phyloP scores from a whole-genome alignment of 1,284 basidiomycete genomes.

The Somion occarium region DNA sequence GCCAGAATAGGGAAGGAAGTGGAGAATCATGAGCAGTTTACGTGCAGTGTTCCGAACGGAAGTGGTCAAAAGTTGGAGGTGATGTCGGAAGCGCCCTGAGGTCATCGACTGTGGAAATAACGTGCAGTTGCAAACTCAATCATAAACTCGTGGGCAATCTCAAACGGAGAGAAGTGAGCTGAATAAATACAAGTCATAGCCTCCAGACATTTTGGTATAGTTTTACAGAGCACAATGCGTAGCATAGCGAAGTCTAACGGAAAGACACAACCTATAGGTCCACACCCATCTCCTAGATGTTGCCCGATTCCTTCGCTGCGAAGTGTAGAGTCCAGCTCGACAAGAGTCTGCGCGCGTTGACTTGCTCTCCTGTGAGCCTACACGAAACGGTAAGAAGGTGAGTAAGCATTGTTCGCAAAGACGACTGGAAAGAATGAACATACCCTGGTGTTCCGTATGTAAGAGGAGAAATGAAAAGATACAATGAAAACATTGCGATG shows the following conservation, averaged over 20 bases:
- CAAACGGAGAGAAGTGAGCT: neutral
- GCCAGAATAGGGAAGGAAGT: neutral
- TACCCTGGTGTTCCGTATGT: constrained; percentile 92
- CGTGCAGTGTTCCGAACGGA: too few relatives aligned
- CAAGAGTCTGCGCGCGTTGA: constrained; percentile 68
- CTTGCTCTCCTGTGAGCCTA: constrained; percentile 69
- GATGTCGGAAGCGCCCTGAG: too few relatives aligned
- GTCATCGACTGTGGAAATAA: too few relatives aligned
- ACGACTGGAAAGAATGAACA: constrained; percentile 27
- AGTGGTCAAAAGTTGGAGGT: too few relatives aligned
- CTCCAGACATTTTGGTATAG: too few relatives aligned
- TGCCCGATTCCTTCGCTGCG: constrained; percentile 58
- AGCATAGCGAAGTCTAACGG: too few relatives aligned
- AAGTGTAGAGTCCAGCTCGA: constrained; percentile 84
- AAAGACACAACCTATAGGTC: neutral
- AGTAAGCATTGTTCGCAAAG: neutral
- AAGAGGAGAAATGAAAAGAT: constrained; percentile 76
- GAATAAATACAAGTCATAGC: too few relatives aligned
- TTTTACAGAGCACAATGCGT: too few relatives aligned
- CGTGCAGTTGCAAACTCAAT: too few relatives aligned
- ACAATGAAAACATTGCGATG: constrained; percentile 62
- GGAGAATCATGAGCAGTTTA: neutral
- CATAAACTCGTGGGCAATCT: neutral
- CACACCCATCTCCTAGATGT: neutral
- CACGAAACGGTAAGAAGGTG: constrained; percentile 10